A percentile compares a stretch with the other conserved stretches of the same genome.
These are phyloP conservation scores for Selenicereus undatus DNA, from an alignment of 148 eudicot species.

Conservation along the genomic window DNA sequence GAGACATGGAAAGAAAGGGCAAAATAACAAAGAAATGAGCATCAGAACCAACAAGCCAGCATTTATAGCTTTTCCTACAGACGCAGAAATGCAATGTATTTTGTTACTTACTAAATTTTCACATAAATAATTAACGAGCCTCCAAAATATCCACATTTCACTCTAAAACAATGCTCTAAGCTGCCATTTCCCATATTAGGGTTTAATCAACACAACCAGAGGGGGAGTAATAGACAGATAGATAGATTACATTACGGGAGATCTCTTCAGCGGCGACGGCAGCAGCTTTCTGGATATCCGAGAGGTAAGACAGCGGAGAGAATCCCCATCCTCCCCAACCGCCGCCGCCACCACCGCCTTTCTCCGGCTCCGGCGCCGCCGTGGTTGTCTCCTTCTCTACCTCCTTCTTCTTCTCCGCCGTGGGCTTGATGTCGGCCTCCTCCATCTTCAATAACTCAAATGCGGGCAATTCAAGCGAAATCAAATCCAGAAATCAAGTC, in stretches of 20 bases:
- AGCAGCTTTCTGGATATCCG: conserved; percentile 94
- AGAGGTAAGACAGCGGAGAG: conserved; percentile 64
- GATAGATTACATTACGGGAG: conserved; percentile 73
- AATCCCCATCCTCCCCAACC: conserved; percentile 98
- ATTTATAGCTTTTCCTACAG: background rate
- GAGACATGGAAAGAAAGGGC: background rate
- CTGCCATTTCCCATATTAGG: background rate
- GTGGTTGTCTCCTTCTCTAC: conserved; percentile 18
- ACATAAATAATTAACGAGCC: background rate
- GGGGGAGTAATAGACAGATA: too few relatives aligned
- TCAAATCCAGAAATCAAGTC: background rate
- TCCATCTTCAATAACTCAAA: conserved; percentile 21
- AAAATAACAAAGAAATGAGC: background rate
- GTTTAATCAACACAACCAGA: conserved; percentile 1
- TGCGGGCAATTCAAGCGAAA: background rate
- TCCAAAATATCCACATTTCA: background rate
- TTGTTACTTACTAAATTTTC: background rate
- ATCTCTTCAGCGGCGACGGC: conserved; percentile 84
- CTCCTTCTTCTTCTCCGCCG: conserved; percentile 24
- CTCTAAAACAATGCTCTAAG: background rate
- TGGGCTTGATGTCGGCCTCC: conserved; percentile 18
- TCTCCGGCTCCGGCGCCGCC: conserved; percentile 15
- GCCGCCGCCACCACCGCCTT: conserved; percentile 6
- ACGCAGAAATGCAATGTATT: background rate
- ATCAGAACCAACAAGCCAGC: background rate